A percentile compares a stretch with the other conserved stretches of the same genome.
phyloP scores from a whole-genome alignment of 2,329 filamentous ascomycete species.

The Fusarium mexicanum region DNA sequence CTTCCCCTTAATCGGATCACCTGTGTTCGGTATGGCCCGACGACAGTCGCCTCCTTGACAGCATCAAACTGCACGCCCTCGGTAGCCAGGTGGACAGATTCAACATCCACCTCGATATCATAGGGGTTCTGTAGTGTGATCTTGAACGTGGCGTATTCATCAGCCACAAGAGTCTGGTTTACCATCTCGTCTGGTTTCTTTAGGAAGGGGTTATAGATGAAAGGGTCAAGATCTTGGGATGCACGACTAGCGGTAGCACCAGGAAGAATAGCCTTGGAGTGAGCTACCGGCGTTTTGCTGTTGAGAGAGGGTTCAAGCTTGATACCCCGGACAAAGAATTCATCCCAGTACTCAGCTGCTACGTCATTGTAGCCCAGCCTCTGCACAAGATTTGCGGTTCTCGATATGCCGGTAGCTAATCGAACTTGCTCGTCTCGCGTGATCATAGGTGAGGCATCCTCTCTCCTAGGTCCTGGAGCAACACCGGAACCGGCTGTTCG shows the following conservation, averaged over 20 bases:
- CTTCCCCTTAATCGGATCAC: constrained; percentile 76
- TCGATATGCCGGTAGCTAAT: constrained; percentile 84
- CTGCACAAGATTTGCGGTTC: constrained; percentile 80
- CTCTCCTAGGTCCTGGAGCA: constrained; percentile 74
- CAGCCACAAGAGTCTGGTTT: constrained; percentile 78
- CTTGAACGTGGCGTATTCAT: constrained; percentile 79
- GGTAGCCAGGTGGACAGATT: constrained; percentile 78
- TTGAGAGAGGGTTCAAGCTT: constrained; percentile 71
- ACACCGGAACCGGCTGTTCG: constrained; percentile 83
- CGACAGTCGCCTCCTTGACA: constrained; percentile 68
- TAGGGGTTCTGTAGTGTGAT: constrained; percentile 93
- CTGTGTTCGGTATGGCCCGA: constrained; percentile 87
- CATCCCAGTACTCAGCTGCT: constrained; percentile 93
- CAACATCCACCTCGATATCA: constrained; percentile 90
- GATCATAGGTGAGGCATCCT: constrained; percentile 76
- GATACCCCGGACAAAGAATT: constrained; percentile 86
- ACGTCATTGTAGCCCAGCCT: constrained; percentile 76
- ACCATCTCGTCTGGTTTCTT: constrained; percentile 70
- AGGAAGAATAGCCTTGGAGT: constrained; percentile 65
- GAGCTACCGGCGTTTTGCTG: constrained; percentile 71
- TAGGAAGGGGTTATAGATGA: constrained; percentile 94
- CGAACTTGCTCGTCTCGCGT: constrained; percentile 84
- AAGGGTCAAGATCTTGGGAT: constrained; percentile 78
- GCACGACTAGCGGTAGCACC: constrained; percentile 60
- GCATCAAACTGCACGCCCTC: constrained; percentile 79